Evolutionary conservation across 2,329 filamentous ascomycete genomes (phyloP), one percentile per base, ranked within the genome.

Genomic region (Trichoderma sp.): DNA sequence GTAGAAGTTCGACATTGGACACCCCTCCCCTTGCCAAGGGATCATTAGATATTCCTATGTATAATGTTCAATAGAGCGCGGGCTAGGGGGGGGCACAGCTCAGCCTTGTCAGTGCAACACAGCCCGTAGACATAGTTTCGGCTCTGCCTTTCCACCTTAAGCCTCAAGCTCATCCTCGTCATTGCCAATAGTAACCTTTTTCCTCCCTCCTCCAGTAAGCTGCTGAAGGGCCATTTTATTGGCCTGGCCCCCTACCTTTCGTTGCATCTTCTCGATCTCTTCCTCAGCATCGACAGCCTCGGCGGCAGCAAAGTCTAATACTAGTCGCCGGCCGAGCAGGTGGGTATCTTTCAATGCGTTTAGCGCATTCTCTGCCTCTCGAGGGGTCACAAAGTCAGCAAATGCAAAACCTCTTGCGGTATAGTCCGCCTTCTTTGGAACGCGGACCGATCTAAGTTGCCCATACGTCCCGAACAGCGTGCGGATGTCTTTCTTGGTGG

Each of bases 201-300:
- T 94, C 79, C 95, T 90, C 77, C 92, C 93, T 79, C 89, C 89
- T 77, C 92, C 93, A 74, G 92, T 95, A 79, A 98, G 91, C 81
- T 94, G 91, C 83, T 97, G 94, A 79, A 97, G 85, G 77, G 93
- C 93, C 78, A 98, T 92, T 84, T 95, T 96, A 84, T 97, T 93
- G 81, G 93, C 89, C 84, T 98, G 95, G 73, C 91, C 90, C 74
- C 93, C 93, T 79, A 97, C 92, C 87, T 98, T 99, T 87, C 93
- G 93, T 84, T 97, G 93, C 92, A 99, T 97, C 85, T 94, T 95
- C 81, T 93, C 91, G 80, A 99, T 96, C 84, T 98, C 95, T 82
- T 95, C 94, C 84, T 99, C 96, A 3, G 96, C 91, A 84, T 98
- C 95, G 76, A 96, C 87, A 51, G 93, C 89, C 77, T 98, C 96